Evolutionary conservation across 805 yeast species (phyloP), one percentile per base, ranked within the genome.

Genomic region (Ogataea pini): DNA sequence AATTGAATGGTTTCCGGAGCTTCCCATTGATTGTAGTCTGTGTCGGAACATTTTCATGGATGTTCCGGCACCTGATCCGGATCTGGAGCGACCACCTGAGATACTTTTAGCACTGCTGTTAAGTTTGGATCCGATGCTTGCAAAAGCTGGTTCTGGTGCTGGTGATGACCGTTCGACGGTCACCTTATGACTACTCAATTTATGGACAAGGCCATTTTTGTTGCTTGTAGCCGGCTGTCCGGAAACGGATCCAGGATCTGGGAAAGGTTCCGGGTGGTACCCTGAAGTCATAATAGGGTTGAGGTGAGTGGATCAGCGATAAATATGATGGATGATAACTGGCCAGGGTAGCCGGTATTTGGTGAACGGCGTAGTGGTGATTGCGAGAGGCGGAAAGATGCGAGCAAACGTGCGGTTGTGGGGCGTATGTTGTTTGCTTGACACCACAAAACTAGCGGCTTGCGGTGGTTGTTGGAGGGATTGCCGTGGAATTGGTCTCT

Each of bases 31-130:
- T 29, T 57, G 57, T 13, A 58, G 42, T 29, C 54, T 43, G 16
- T 58, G 58, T 27, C 52, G 50, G 13, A 57, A 36, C 34, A 50
- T 32, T 28, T 51, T 55, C 44, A 60, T 33, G 10, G 64, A 58
- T 2, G 34, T 14, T n/a, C 59, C 56, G 13, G 63, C 58, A 29
- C 62, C 47, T 6, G 60, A 53, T 10, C 41, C 44, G 10, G 44
- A 37, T 18, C 27, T 32, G n/a, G 41, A n/a, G 4, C 34, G 34
- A 8, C 34, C 8, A 12, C n/a, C 27, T 29, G 31, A 3, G 33
- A 13, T 12, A 31, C 17, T 9, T 39, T 41, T 10, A 41, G 31
- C 5, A 24, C 29, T 24, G 29, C 32, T 29, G 16, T 41, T 18
- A 28, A 29, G 8, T 14, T 37, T n/a, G 6, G 16, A 6, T 7